phyloP scores from a whole-genome alignment of 2,329 filamentous ascomycete species.

The Bertia moriformis region DNA sequence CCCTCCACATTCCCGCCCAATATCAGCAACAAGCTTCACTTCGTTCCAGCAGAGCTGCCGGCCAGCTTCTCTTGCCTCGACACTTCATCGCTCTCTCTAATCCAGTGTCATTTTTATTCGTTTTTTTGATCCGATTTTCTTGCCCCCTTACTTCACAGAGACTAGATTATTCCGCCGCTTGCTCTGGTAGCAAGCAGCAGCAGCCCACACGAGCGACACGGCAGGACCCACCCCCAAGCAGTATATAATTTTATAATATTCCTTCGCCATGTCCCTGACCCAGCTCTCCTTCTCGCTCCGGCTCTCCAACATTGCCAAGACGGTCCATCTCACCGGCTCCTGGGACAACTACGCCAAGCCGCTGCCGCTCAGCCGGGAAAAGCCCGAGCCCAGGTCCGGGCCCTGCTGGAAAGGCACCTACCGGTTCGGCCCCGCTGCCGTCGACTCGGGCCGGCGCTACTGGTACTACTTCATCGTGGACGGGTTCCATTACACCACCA shows the following conservation, averaged over 20 bases:
- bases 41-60: conserved; percentile 25
- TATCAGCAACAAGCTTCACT: conserved; percentile 4
- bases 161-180: conserved; percentile 10
- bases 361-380: conserved; percentile 85
- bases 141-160: conserved; percentile 28
- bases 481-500: conserved; percentile 93
- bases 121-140: too few species aligned
- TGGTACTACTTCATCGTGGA: conserved; percentile 99
- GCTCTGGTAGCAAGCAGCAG: conserved; percentile 18
- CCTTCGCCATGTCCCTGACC: conserved; percentile 33
- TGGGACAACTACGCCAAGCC: conserved; percentile 96
- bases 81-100: too few species aligned
- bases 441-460: conserved; percentile 83
- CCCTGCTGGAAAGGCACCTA: conserved; percentile 94
- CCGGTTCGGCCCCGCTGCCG: conserved; percentile 75
- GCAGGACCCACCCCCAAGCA: conserved; percentile 6
- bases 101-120: too few species aligned
- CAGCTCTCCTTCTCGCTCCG: conserved; percentile 93
- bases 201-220: conserved; percentile 15
- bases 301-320: conserved; percentile 92
- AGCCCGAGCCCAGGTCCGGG: conserved; percentile 64
- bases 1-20: conserved; percentile 7
- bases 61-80: too few species aligned
- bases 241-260: conserved; percentile 6
- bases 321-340: conserved; percentile 89